A percentile compares a stretch with the other conserved stretches of the same genome.
Conservation (phyloP, 2,329 filamentous ascomycete genomes). For the Penicillium sp. region DNA sequence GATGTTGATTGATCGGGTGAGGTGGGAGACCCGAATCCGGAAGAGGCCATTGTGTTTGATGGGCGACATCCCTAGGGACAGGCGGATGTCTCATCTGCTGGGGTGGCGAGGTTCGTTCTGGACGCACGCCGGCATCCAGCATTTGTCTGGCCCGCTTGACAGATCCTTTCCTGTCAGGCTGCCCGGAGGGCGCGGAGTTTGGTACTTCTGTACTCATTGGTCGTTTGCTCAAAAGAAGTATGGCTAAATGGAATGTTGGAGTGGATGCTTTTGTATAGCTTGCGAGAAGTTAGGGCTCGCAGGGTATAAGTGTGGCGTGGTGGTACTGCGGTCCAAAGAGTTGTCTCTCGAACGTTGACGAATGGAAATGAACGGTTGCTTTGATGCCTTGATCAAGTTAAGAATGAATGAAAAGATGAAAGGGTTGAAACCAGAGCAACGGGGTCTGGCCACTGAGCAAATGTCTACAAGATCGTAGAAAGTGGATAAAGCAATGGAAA, state of each 20-base stretch:
- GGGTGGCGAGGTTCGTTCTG: constrained; percentile 13
- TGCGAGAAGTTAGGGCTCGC: constrained; percentile 1
- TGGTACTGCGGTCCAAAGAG: background rate
- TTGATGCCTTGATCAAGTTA: constrained; percentile 15
- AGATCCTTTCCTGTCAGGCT: constrained; percentile 29
- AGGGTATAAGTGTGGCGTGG: constrained; percentile 9
- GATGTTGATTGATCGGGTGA: constrained; percentile 27
- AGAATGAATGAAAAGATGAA: constrained; percentile 3
- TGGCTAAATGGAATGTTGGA: background rate
- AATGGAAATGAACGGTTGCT: constrained; percentile 1
- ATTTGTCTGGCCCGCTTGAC: constrained; percentile 37
- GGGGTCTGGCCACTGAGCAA: background rate
- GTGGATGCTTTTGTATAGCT: background rate
- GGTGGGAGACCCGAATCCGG: constrained; percentile 28
- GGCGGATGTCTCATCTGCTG: constrained; percentile 10
- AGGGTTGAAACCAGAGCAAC: constrained; percentile 6
- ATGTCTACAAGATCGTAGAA: background rate
- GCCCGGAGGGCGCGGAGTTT: constrained; percentile 10
- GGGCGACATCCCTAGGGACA: constrained; percentile 26
- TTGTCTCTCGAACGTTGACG: background rate
- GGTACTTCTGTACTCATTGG: constrained; percentile 23
- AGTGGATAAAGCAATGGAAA: constrained; percentile 4
- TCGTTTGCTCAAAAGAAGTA: background rate
- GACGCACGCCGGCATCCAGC: constrained; percentile 32
- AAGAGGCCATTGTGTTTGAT: constrained; percentile 48